Base-by-base conservation (phyloP, 768 basidiomycete genomes). In the Leccinum disarticulatum region DNA sequence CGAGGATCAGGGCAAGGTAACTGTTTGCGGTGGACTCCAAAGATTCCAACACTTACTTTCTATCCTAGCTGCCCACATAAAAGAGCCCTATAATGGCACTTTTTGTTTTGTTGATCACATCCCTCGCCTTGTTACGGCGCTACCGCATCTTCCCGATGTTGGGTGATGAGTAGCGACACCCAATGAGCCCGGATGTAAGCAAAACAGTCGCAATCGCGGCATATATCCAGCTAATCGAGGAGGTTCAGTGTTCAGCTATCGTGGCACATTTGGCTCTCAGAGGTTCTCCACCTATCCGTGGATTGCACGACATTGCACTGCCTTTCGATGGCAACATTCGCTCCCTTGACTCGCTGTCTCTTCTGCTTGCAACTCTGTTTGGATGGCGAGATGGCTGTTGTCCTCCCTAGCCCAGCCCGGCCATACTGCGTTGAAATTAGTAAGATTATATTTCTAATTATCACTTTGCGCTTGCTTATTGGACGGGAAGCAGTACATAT, bases 1-100 rank as follows among this genome's bases (percentile, higher is more conserved):
- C 61, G 41, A 58, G 68, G 65, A 74, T 65, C 61, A 66, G 71
- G 63, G 65, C 65, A 63, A 60, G 57, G 71, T 72, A 61, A 61
- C 65, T 38, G 52, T 55, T 62, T 59, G 13, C 59, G 54, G 50
- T 55, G 41, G 38, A 36, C 51, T 59, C 57, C 3, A 60, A 59
- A 38, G 48, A 36, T 51, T 28, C 52, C 50, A 57, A 17, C 8
- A 19, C 63, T 72, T 46, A 64, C 49, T n/a, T 47, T 31, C 47
- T 36, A n/a, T 36, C 36, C 58, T 50, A 36, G 17, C 28, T 47
- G 11, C 56, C 8, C 52, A 14, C 28, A 61, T 51, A 25, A 47
- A 47, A 35, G 30, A 15, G 17, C 22, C 36, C 6, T n/a, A n/a
- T 19, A 14, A 33, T 11, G 31, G 43, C 19, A 10, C 38, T 5